Evolutionary conservation across 257 asterid species (phyloP).

Genomic region (Osmanthus fragrans): DNA sequence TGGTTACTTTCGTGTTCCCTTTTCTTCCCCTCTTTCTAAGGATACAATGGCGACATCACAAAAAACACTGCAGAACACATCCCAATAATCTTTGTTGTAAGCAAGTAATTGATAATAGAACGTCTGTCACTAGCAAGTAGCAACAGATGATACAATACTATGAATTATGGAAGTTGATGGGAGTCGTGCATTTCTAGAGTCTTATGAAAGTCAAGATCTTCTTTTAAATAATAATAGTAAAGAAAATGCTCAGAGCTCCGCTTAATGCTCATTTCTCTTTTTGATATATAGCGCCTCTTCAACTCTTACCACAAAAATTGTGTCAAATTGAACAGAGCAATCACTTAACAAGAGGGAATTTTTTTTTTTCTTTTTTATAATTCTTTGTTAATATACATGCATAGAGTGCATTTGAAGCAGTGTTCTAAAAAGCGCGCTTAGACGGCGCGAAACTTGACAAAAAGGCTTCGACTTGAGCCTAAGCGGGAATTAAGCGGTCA

Average conservation of each 20-base stretch:
- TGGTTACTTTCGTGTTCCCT: neutral
- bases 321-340: neutral
- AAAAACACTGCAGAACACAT: neutral
- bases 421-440: too few species aligned
- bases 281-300: neutral
- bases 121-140: neutral
- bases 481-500: too few species aligned
- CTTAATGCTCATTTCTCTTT: neutral
- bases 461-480: too few species aligned
- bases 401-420: neutral
- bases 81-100: neutral
- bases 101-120: neutral
- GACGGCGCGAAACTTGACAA: too few species aligned
- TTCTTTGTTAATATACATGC: too few species aligned
- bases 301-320: neutral
- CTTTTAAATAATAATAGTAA: too few species aligned
- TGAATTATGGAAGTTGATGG: too few species aligned
- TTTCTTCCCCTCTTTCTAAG: neutral
- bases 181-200: too few species aligned
- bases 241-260: too few species aligned
- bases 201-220: too few species aligned
- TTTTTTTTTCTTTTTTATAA: too few species aligned
- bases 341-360: neutral
- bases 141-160: neutral
- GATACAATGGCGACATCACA: neutral